Base-by-base conservation (phyloP, 2,329 filamentous ascomycete genomes). In the Colletotrichum sp. region DNA sequence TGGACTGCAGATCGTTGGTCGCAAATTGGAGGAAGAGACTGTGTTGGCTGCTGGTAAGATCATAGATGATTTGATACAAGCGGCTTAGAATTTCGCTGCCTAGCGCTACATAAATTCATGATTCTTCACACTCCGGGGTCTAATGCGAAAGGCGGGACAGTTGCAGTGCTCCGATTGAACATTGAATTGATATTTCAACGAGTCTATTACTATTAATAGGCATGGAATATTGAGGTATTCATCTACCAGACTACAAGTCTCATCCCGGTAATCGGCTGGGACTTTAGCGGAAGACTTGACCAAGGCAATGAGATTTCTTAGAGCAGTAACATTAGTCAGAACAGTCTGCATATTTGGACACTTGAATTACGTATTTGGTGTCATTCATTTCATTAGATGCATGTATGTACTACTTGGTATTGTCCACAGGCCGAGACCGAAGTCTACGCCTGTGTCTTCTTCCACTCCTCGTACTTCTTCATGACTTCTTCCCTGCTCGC, bases 401-500 rank as follows among this genome's bases (percentile, higher is more conserved):
- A 18, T 10, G 1, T 57, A 58, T 28, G 13, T 28, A 30, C 21
- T 26, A 26, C 24, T 58, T 4, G 26, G 4, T 24, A 58, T 58
- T 58, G 7, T 15, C 2, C 0, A 58, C 24, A 8, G 55, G 21
- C 24, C 26, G 1, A 18, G 12, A 3, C 4, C n/a, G 13, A 64
- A 12, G 48, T 68, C 55, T 76, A 64, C 3, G 66, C 34, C 16
- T 77, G 76, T 8, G 52, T 24, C 57, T 64, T 73, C 68, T 71
- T 78, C 73, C 67, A 78, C 28, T 77, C 67, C 6, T 66, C 58
- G 32, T 77, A 78, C 18, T 64, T 71, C 38, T 74, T 74, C 68
- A 75, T 73, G 8, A 70, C 71, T 34, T 75, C 67, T 55, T 77
- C 67, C 15, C 34, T 57, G 26, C 67, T 67, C 5, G 91, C 90